A percentile compares a stretch with the other conserved stretches of the same genome.
phyloP scores from a whole-genome alignment of 2,329 filamentous ascomycete genomes.

The Penicillium janthinellum region DNA sequence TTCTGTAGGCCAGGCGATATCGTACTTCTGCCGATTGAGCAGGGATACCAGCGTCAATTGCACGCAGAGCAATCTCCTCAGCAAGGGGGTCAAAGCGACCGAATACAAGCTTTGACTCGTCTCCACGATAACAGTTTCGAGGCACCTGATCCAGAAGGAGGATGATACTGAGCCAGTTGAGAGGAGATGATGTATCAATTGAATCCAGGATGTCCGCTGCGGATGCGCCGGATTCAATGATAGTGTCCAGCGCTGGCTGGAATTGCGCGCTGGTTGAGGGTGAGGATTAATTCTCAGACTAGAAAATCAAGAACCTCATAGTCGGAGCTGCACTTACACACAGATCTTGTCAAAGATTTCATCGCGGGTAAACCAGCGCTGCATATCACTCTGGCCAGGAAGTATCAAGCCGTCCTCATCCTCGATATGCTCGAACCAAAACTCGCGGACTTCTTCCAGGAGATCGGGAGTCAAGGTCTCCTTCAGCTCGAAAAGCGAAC shows the following conservation, averaged over 20 bases:
- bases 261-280: slow-evolving; percentile 18
- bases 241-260: slow-evolving; percentile 20
- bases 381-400: slow-evolving; percentile 21
- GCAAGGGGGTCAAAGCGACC: slow-evolving; percentile 59
- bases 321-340: slow-evolving; percentile 13
- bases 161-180: slow-evolving; percentile 50
- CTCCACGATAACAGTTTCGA: slow-evolving; percentile 61
- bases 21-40: slow-evolving; percentile 33
- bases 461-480: slow-evolving; percentile 22
- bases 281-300: not conserved
- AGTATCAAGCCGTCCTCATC: slow-evolving; percentile 21
- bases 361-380: slow-evolving; percentile 24
- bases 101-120: slow-evolving; percentile 52
- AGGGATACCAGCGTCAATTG: slow-evolving; percentile 37
- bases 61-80: slow-evolving; percentile 47
- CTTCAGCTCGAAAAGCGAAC: slow-evolving; percentile 7
- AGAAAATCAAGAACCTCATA: not conserved
- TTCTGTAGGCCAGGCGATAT: slow-evolving; percentile 43
- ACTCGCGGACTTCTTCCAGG: slow-evolving; percentile 21
- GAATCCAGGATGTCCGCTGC: slow-evolving; percentile 19
- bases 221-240: slow-evolving; percentile 18
- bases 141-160: slow-evolving; percentile 66
- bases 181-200: slow-evolving; percentile 15
- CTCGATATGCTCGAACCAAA: slow-evolving; percentile 29
- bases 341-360: slow-evolving; percentile 23